phyloP scores from a whole-genome alignment of 2,329 filamentous ascomycete species.

The Fusarium vanettenii region DNA sequence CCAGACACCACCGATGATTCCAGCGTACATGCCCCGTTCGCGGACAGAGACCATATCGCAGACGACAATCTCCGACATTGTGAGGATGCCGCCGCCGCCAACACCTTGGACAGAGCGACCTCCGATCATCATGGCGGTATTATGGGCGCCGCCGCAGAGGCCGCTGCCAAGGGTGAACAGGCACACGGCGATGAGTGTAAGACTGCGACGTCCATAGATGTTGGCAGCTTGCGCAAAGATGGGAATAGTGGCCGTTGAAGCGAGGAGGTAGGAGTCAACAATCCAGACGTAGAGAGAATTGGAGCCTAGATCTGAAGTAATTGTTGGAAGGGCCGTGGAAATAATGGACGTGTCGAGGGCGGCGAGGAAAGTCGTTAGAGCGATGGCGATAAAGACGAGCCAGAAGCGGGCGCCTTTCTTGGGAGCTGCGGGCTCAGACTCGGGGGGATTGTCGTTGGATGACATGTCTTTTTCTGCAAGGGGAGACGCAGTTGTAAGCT shows the following conservation, averaged over 20 bases:
- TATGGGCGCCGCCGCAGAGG: background rate
- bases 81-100: constrained; percentile 50
- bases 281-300: background rate
- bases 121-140: background rate
- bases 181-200: background rate
- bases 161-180: background rate
- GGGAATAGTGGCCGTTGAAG: background rate
- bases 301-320: background rate
- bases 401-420: background rate
- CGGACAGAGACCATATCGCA: constrained; percentile 62
- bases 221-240: background rate
- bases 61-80: constrained; percentile 47
- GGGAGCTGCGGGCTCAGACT: background rate
- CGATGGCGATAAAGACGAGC: background rate
- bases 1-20: constrained; percentile 46
- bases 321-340: background rate
- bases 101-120: constrained; percentile 59
- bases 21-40: constrained; percentile 56
- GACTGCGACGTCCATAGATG: background rate
- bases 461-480: background rate
- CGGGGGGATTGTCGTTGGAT: background rate
- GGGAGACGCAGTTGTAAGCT: background rate
- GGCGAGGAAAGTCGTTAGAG: background rate
- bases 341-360: background rate
- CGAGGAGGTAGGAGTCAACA: background rate